A percentile compares a stretch with the other conserved stretches of the same genome.
These are phyloP conservation scores for Skeletonema costatum DNA, from an alignment of 108 stramenopile species.

Conservation along the genomic window DNA sequence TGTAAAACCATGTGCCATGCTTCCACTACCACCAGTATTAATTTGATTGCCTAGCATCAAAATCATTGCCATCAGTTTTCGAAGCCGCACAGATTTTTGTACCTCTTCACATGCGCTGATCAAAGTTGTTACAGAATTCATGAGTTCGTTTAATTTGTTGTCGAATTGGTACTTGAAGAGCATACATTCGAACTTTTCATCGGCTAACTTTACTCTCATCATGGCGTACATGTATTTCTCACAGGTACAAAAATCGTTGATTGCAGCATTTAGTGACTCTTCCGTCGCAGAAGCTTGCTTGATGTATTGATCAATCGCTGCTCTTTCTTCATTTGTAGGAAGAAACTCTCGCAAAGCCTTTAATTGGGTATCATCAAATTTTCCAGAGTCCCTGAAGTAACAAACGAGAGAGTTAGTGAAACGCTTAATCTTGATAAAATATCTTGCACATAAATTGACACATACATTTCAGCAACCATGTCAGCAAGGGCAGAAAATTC, in stretches of 20 bases:
- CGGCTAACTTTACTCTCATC: conserved; percentile 66
- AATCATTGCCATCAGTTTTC: conserved; percentile 90
- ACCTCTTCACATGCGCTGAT: conserved; percentile 86
- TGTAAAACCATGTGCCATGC: conserved; percentile 88
- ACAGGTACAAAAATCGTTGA: conserved; percentile 69
- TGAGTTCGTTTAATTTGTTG: conserved; percentile 67
- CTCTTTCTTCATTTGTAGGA: conserved; percentile 72
- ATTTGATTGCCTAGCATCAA: conserved; percentile 92
- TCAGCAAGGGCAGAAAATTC: conserved; percentile 68
- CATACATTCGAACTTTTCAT: conserved; percentile 80
- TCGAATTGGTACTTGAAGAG: conserved; percentile 82
- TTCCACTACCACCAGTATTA: conserved; percentile 87
- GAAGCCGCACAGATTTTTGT: conserved; percentile 63
- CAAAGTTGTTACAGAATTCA: conserved; percentile 57
- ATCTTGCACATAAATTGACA: background rate
- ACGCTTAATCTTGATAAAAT: background rate
- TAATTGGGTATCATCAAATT: conserved; percentile 77
- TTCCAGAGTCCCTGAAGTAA: conserved; percentile 61
- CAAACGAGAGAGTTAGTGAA: background rate
- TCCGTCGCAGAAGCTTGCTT: conserved; percentile 55
- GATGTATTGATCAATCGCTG: conserved; percentile 59
- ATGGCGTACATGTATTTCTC: conserved; percentile 88
- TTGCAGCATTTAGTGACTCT: conserved; percentile 47
- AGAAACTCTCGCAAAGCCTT: conserved; percentile 80
- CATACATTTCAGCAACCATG: conserved; percentile 79